phyloP scores from a whole-genome alignment of 768 basidiomycete genomes.

The Calocera cornea region DNA sequence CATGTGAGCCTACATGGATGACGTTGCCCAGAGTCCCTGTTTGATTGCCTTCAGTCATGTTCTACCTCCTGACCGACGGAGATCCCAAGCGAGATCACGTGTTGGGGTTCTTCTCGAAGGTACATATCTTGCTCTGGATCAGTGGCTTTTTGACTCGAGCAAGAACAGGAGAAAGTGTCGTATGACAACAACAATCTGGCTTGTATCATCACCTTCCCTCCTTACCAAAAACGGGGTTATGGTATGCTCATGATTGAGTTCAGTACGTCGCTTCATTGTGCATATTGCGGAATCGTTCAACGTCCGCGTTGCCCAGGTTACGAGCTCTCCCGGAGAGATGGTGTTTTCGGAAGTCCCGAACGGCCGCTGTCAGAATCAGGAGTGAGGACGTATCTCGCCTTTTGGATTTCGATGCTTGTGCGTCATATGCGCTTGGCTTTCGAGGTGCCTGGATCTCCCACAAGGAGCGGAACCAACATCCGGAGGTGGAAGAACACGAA shows the following conservation, averaged over 20 bases:
- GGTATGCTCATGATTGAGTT: conserved; percentile 97
- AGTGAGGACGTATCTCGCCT: conserved; percentile 58
- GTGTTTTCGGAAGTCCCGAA: conserved; percentile 83
- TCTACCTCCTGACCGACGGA: conserved; percentile 84
- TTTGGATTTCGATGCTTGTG: conserved; percentile 20
- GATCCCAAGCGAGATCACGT: conserved; percentile 67
- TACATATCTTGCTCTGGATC: conserved; percentile 14
- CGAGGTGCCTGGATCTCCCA: neutral
- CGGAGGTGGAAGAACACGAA: conserved; percentile 41
- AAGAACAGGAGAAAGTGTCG: conserved; percentile 69
- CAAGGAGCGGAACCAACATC: neutral
- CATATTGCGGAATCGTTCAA: neutral
- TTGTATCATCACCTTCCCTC: conserved; percentile 90
- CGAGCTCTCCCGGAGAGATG: conserved; percentile 67
- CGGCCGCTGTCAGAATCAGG: conserved; percentile 90
- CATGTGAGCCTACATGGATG: conserved; percentile 39
- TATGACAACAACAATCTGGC: conserved; percentile 97
- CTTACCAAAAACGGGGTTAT: conserved; percentile 77
- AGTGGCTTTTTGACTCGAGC: too few relatives aligned
- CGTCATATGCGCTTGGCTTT: conserved; percentile 3
- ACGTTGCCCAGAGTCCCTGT: neutral
- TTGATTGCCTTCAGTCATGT: conserved; percentile 45
- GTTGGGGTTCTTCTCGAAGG: conserved; percentile 64
- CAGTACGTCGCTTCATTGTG: conserved; percentile 44
- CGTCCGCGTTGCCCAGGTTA: conserved; percentile 47